phyloP scores from a whole-genome alignment of 2,329 filamentous ascomycete species.

The Microdochium paspali region DNA sequence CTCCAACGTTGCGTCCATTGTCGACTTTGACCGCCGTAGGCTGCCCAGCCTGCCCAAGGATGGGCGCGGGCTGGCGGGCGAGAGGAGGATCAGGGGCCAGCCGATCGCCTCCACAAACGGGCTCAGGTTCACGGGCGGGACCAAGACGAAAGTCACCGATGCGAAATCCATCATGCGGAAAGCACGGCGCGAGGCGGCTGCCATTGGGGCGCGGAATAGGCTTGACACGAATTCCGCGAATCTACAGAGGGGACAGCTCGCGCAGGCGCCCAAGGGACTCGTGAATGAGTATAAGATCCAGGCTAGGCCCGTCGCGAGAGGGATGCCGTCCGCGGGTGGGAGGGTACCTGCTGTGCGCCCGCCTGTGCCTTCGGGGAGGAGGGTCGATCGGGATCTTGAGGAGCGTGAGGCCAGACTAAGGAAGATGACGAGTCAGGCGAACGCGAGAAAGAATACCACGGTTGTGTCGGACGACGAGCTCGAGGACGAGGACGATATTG shows the following conservation, averaged over 20 bases:
- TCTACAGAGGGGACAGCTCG: slow-evolving; percentile 28
- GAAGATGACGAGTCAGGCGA: slow-evolving; percentile 17
- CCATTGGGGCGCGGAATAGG: slow-evolving; percentile 38
- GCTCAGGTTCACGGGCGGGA: slow-evolving; percentile 35
- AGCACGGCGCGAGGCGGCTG: slow-evolving; percentile 44
- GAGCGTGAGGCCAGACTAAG: slow-evolving; percentile 27
- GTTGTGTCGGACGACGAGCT: slow-evolving; percentile 31
- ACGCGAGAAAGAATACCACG: slow-evolving; percentile 15
- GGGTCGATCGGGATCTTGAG: slow-evolving; percentile 15
- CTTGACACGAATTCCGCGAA: slow-evolving; percentile 29
- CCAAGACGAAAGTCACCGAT: slow-evolving; percentile 40
- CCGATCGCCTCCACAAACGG: slow-evolving; percentile 17
- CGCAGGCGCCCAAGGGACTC: slow-evolving; percentile 43
- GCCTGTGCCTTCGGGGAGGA: slow-evolving; percentile 4
- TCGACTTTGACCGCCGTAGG: slow-evolving; percentile 31
- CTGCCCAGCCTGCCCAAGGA: slow-evolving; percentile 33
- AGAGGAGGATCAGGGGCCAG: slow-evolving; percentile 1
- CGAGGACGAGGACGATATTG: slow-evolving; percentile 14
- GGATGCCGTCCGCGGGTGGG: slow-evolving; percentile 7
- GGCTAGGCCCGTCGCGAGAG: slow-evolving; percentile 15
- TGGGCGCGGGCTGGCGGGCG: not conserved
- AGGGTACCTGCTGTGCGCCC: not conserved
- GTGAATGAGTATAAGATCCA: slow-evolving; percentile 39
- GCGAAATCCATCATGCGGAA: slow-evolving; percentile 46
- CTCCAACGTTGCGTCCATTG: slow-evolving; percentile 46